A percentile compares a stretch with the other conserved stretches of the same genome.
These are phyloP conservation scores for Saturnispora saitoi DNA, from an alignment of 805 yeast species.

Conservation along the genomic window DNA sequence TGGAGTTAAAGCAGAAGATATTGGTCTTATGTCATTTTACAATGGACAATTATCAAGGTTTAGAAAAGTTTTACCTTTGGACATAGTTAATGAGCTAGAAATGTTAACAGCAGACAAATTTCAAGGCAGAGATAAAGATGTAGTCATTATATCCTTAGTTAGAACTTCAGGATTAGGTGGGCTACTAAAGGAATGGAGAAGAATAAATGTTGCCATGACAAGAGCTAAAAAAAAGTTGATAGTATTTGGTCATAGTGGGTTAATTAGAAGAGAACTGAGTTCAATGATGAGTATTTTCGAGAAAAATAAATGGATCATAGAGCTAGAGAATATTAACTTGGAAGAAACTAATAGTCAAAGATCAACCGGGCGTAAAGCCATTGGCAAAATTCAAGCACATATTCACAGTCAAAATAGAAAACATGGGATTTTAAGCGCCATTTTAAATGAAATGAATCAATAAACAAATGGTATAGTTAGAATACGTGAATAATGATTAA, in stretches of 20 bases:
- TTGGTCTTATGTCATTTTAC: slow-evolving; percentile 88
- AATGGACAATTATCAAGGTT: slow-evolving; percentile 66
- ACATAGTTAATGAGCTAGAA: slow-evolving; percentile 41
- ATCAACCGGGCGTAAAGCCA: not conserved
- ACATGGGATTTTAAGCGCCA: slow-evolving; percentile 5
- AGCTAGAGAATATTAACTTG: slow-evolving; percentile 32
- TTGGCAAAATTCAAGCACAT: slow-evolving; percentile 9
- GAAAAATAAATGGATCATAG: slow-evolving; percentile 54
- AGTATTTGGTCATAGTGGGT: slow-evolving; percentile 68
- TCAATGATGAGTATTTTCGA: slow-evolving; percentile 54
- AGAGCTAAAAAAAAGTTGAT: slow-evolving; percentile 79
- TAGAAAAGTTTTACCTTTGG: slow-evolving; percentile 13
- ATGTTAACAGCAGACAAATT: slow-evolving; percentile 89
- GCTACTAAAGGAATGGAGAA: slow-evolving; percentile 76
- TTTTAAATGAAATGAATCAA: slow-evolving; percentile 1
- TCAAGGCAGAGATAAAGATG: slow-evolving; percentile 93
- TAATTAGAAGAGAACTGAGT: slow-evolving; percentile 47
- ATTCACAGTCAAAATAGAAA: slow-evolving; percentile 2
- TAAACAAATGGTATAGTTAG: not conserved
- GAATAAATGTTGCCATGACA: slow-evolving; percentile 91
- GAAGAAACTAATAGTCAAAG: not conserved
- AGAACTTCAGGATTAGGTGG: slow-evolving; percentile 78
- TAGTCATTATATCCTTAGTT: slow-evolving; percentile 83
- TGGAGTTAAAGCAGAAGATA: slow-evolving; percentile 50
- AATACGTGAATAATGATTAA: too few species aligned